Conservation (phyloP, 2,329 filamentous ascomycete genomes). For the Pseudophaeomoniella oleicola region DNA sequence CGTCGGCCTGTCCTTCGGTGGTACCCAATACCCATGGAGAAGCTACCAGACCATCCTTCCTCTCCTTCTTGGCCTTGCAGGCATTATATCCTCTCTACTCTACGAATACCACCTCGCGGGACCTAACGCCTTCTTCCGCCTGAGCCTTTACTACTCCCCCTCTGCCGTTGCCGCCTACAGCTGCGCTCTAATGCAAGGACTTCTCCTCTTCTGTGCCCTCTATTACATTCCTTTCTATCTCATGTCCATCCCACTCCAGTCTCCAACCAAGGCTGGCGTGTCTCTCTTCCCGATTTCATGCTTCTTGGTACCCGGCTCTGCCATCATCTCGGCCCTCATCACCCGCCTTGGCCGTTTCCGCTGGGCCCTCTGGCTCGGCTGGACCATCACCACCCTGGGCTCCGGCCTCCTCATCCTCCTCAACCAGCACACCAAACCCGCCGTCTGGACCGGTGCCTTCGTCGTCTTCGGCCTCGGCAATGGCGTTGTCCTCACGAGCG, state of each 20-base stretch:
- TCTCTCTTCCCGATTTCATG: constrained; percentile 22
- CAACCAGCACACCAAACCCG: constrained; percentile 16
- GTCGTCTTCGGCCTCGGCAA: constrained; percentile 25
- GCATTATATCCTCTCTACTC: constrained; percentile 17
- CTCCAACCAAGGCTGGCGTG: constrained; percentile 20
- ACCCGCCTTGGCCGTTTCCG: constrained; percentile 19
- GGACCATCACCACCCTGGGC: constrained; percentile 21
- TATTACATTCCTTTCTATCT: constrained; percentile 30
- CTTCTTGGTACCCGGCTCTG: constrained; percentile 14
- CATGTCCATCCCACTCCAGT: constrained; percentile 19
- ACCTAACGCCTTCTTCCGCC: constrained; percentile 23
- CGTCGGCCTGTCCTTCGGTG: constrained; percentile 28
- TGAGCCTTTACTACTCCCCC: constrained; percentile 20
- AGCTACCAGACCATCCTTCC: constrained; percentile 25
- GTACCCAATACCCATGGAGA: constrained; percentile 23
- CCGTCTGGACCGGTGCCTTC: constrained; percentile 22
- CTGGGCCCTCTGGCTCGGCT: constrained; percentile 29
- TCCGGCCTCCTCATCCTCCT: constrained; percentile 24
- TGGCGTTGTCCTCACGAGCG: constrained; percentile 24
- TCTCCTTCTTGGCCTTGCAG: constrained; percentile 18
- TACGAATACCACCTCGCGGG: constrained; percentile 21
- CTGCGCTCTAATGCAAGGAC: constrained; percentile 25
- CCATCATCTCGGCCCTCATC: constrained; percentile 17
- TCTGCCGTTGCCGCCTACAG: constrained; percentile 24
- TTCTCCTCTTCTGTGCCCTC: constrained; percentile 27